Conservation (phyloP, 768 basidiomycete species). For the Russula virescens region DNA sequence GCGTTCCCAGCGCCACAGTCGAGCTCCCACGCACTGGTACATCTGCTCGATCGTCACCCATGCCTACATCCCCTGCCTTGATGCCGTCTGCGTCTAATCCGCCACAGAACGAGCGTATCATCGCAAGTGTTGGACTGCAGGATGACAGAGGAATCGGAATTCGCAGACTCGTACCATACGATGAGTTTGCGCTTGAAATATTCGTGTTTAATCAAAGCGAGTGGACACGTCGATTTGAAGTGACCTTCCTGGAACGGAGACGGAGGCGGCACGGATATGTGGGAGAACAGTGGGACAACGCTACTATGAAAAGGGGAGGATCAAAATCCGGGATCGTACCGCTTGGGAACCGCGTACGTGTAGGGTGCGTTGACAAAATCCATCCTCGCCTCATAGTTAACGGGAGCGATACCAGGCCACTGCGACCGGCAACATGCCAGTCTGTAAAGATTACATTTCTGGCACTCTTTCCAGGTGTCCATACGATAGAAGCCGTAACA, state of each 20-base stretch:
- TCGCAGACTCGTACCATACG: conserved; percentile 60
- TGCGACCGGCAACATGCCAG: conserved; percentile 77
- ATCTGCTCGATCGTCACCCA: conserved; percentile 38
- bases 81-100: conserved; percentile 46
- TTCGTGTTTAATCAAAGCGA: conserved; percentile 81
- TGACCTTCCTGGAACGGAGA: conserved; percentile 57
- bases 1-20: conserved; percentile 49
- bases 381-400: neutral
- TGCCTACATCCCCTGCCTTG: conserved; percentile 35
- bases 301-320: neutral
- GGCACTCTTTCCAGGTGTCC: conserved; percentile 73
- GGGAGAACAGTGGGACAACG: conserved; percentile 26
- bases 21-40: conserved; percentile 55
- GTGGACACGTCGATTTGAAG: conserved; percentile 72
- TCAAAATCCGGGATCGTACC: conserved; percentile 57
- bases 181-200: conserved; percentile 75
- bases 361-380: conserved; percentile 54
- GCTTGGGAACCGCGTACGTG: conserved; percentile 68
- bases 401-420: conserved; percentile 43
- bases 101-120: conserved; percentile 49
- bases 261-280: conserved; percentile 37
- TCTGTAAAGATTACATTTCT: conserved; percentile 83
- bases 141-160: conserved; percentile 17
- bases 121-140: conserved; percentile 60
- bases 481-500: conserved; percentile 64